phyloP scores from a whole-genome alignment of 495 filamentous ascomycete species.

The Penicillium herquei region DNA sequence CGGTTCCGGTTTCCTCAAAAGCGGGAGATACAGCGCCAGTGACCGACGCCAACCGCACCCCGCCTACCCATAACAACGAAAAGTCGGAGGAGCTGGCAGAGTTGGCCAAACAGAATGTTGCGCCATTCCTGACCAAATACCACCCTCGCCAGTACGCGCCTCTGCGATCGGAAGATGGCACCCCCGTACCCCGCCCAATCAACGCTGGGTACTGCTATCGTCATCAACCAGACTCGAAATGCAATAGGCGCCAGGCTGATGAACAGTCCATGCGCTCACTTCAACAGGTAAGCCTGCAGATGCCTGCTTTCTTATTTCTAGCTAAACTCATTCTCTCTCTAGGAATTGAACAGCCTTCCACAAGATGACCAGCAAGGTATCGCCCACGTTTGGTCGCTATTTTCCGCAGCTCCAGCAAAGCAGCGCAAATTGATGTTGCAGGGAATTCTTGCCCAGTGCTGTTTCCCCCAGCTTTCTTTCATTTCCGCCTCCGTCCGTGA shows the following conservation, averaged over 20 bases:
- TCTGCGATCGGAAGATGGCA: slow-evolving; percentile 40
- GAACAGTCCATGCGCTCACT: slow-evolving; percentile 94
- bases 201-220: slow-evolving; percentile 96
- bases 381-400: slow-evolving; percentile 92
- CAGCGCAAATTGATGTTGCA: slow-evolving; percentile 94
- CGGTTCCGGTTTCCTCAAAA: background rate
- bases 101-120: slow-evolving; percentile 57
- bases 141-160: slow-evolving; percentile 82
- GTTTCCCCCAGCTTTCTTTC: slow-evolving; percentile 93
- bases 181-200: slow-evolving; percentile 35
- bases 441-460: slow-evolving; percentile 92
- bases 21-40: slow-evolving; percentile 14
- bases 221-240: slow-evolving; percentile 92
- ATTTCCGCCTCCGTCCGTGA: slow-evolving; percentile 84
- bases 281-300: slow-evolving; percentile 62
- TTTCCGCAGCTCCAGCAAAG: slow-evolving; percentile 91
- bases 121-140: slow-evolving; percentile 81
- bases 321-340: slow-evolving; percentile 10
- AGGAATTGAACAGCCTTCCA: slow-evolving; percentile 81
- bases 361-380: slow-evolving; percentile 88
- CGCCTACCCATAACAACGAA: slow-evolving; percentile 14
- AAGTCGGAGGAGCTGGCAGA: slow-evolving; percentile 38
- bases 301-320: background rate
- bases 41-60: slow-evolving; percentile 23
- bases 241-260: slow-evolving; percentile 76